Evolutionary conservation across 805 yeast genomes (phyloP).

Genomic region (Starmerella gropengiesseri): DNA sequence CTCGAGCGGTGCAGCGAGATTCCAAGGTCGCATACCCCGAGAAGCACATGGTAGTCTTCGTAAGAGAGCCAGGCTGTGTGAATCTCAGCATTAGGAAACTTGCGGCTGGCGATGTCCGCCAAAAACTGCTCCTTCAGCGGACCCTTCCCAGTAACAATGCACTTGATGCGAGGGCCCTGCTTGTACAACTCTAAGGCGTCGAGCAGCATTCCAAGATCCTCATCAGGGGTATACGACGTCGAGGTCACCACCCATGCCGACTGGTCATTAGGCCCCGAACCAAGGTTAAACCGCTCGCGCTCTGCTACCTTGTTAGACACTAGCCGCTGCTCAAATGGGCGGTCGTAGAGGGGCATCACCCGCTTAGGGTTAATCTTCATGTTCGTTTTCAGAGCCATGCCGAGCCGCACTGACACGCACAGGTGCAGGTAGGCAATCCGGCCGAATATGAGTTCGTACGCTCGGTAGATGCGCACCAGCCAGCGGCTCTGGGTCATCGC

Average conservation of each 20-base stretch:
- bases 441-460: constrained; percentile 56
- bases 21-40: constrained; percentile 75
- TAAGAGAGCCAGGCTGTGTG: constrained; percentile 64
- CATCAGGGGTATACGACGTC: constrained; percentile 94
- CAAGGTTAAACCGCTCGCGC: constrained; percentile 28
- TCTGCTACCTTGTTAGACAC: constrained; percentile 29
- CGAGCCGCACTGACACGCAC: constrained; percentile 73
- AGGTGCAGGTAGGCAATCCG: constrained; percentile 58
- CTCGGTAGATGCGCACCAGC: constrained; percentile 40
- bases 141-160: constrained; percentile 95
- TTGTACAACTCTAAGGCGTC: constrained; percentile 44
- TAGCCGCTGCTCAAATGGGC: constrained; percentile 65
- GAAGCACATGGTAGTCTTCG: constrained; percentile 66
- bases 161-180: constrained; percentile 38
- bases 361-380: constrained; percentile 43
- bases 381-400: constrained; percentile 41
- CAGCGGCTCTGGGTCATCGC: constrained; percentile 38
- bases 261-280: constrained; percentile 41
- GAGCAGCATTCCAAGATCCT: constrained; percentile 62
- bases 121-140: constrained; percentile 55
- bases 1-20: constrained; percentile 84
- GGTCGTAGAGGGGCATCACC: constrained; percentile 65
- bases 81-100: constrained; percentile 42
- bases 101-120: constrained; percentile 35
- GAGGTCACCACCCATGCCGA: constrained; percentile 70